These are phyloP conservation scores for Pseudevernia furfuracea DNA, from an alignment of 495 filamentous ascomycete genomes.

Conservation along the genomic window DNA sequence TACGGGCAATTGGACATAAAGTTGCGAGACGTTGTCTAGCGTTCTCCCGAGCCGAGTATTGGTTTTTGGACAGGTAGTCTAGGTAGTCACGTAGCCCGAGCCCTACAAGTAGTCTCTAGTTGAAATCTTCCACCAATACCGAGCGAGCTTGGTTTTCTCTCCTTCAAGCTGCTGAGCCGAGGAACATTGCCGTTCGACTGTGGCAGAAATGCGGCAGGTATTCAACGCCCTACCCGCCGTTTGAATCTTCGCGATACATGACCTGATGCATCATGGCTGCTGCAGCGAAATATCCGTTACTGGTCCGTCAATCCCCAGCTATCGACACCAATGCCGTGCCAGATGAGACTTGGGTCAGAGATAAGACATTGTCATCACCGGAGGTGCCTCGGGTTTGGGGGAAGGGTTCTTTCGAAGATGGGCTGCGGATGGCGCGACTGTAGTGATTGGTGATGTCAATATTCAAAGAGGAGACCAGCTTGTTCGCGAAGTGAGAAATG, in stretches of 20 bases:
- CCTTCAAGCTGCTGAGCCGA: neutral
- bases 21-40: neutral
- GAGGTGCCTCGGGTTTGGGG: conserved; percentile 44
- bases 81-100: no score
- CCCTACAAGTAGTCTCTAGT: no score
- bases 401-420: conserved; percentile 37
- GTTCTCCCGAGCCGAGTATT: no score
- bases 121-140: no score
- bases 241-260: neutral
- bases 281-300: conserved; percentile 19
- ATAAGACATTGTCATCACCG: conserved; percentile 46
- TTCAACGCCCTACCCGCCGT: neutral
- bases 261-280: neutral
- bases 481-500: conserved; percentile 28
- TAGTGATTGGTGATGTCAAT: conserved; percentile 45
- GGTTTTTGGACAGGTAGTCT: no score
- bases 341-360: conserved; percentile 26
- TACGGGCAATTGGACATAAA: no score
- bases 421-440: conserved; percentile 38
- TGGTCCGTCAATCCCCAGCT: conserved; percentile 24
- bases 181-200: neutral
- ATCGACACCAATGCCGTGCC: conserved; percentile 14
- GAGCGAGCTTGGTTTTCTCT: neutral
- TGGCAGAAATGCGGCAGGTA: neutral
- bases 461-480: conserved; percentile 32